phyloP scores from a whole-genome alignment of 306 rosid species.

The Echinosophora koreensis region DNA sequence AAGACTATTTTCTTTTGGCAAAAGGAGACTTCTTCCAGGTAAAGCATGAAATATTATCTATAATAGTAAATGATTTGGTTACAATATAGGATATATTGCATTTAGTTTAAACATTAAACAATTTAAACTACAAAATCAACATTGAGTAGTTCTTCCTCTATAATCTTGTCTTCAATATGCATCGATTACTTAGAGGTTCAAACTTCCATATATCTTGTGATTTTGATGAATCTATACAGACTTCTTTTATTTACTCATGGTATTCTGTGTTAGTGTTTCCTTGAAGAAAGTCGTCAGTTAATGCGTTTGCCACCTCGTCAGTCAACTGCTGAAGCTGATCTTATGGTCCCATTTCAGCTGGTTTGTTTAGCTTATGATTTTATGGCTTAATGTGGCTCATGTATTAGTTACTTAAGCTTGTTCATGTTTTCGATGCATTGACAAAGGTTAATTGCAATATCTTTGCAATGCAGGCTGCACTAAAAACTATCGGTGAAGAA shows the following conservation, averaged over 20 bases:
- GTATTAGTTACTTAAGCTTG: constrained; percentile 23
- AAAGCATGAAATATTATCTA: constrained; percentile 46
- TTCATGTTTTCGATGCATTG: constrained; percentile 38
- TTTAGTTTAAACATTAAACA: constrained; percentile 6
- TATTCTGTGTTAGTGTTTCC: constrained; percentile 75
- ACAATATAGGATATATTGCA: constrained; percentile 26
- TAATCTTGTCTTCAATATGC: constrained; percentile 30
- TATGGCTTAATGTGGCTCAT: constrained; percentile 36
- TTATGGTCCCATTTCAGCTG: constrained; percentile 94
- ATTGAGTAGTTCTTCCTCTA: constrained; percentile 21
- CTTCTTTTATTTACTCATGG: constrained; percentile 24
- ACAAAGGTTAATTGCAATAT: constrained; percentile 41
- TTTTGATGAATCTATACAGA: constrained; percentile 37
- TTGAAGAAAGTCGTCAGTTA: constrained; percentile 93
- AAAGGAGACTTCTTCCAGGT: constrained; percentile 99
- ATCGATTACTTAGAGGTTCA: constrained; percentile 21
- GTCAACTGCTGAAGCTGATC: constrained; percentile 98
- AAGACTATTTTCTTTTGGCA: constrained; percentile 95
- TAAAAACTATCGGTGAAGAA: constrained; percentile 90
- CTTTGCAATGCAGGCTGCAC: constrained; percentile 77
- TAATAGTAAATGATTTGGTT: constrained; percentile 17
- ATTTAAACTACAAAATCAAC: constrained; percentile 3
- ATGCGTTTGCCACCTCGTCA: constrained; percentile 97
- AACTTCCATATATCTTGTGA: constrained; percentile 27
- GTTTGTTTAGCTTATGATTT: constrained; percentile 58